phyloP scores from a whole-genome alignment of 163 green algal species.

The Chlamydomonas reinhardtii region DNA sequence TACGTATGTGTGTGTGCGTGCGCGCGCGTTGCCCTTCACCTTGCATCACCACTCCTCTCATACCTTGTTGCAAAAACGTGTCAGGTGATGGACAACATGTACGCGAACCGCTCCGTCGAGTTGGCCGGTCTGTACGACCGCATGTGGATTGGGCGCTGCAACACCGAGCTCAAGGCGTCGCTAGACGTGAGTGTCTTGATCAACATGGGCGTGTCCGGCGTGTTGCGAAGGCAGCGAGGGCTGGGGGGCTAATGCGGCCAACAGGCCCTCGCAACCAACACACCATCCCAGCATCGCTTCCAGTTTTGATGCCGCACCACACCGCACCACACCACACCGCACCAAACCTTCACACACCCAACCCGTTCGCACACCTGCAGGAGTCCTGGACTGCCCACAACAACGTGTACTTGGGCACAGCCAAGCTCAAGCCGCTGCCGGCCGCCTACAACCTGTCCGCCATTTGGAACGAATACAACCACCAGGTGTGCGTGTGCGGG shows the following conservation, averaged over 20 bases:
- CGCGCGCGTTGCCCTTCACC: too few species aligned
- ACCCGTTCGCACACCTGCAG: neutral
- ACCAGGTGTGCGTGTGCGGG: slow-evolving; percentile 10
- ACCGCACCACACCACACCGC: too few species aligned
- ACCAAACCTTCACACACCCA: too few species aligned
- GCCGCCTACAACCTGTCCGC: slow-evolving; percentile 26
- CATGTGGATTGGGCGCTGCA: neutral
- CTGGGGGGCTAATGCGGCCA: too few species aligned
- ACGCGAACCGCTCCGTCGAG: neutral
- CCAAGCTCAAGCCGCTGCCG: neutral
- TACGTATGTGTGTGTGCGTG: neutral
- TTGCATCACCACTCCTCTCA: too few species aligned
- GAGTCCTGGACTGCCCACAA: slow-evolving; percentile 19
- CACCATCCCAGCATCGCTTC: too few species aligned
- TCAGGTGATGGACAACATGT: slow-evolving; percentile 47
- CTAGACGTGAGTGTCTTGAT: slow-evolving; percentile 23
- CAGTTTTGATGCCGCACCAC: too few species aligned
- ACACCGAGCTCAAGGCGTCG: slow-evolving; percentile 6
- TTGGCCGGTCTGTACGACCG: slow-evolving; percentile 1
- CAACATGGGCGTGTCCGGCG: too few species aligned
- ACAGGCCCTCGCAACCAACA: too few species aligned
- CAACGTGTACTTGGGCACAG: slow-evolving; percentile 28
- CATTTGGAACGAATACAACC: slow-evolving; percentile 25
- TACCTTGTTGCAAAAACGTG: too few species aligned
- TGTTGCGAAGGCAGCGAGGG: too few species aligned